Percentiles rank a stretch among this genome's conserved stretches.
phyloP scores from a whole-genome alignment of 139 green algal species.

The Micractinium sp. region DNA sequence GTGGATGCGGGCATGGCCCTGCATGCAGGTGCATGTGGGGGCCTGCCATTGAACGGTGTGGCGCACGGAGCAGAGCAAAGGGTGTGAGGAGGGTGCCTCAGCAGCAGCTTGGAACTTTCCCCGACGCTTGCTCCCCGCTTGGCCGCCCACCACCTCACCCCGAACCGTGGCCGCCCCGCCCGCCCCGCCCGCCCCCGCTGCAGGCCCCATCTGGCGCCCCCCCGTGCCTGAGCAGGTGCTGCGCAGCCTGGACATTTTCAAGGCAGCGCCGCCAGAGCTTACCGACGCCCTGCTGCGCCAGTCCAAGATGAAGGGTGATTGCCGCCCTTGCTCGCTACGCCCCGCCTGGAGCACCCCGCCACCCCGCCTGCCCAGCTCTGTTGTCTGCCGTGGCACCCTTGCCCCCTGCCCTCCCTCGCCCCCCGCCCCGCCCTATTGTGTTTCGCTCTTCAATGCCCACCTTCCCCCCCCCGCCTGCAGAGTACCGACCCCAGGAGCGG shows the following conservation, averaged over 20 bases:
- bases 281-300: not conserved
- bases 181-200: not conserved
- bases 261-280: not conserved
- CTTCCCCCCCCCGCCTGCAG: not conserved
- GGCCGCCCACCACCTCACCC: no score
- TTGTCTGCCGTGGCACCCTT: not conserved
- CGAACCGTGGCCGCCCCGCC: not conserved
- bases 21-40: no score
- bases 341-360: not conserved
- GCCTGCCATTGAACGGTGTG: no score
- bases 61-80: no score
- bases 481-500: not conserved
- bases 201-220: constrained; percentile 13
- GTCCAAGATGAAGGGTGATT: not conserved
- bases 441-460: no score
- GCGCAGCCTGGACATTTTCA: not conserved
- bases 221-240: not conserved
- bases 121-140: no score
- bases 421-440: no score
- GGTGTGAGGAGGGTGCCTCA: no score
- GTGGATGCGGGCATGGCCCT: no score
- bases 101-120: no score
- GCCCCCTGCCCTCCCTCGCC: no score
- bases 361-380: not conserved
- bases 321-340: no score